Conservation (phyloP, 352 stramenopile genomes). For the Discostella stelligera region DNA sequence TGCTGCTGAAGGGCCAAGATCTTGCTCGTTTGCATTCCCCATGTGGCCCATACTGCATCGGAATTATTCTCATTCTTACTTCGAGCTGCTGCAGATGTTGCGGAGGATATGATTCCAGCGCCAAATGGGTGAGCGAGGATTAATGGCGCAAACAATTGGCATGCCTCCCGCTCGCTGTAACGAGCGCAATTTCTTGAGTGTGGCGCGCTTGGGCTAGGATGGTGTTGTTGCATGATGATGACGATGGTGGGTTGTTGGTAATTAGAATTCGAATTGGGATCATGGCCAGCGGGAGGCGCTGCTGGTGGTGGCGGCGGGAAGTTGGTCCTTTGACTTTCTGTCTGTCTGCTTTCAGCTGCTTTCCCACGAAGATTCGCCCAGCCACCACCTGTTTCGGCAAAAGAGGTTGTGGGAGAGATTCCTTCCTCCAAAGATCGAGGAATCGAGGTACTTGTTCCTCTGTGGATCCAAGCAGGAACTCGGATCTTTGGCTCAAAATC, state of each 20-base stretch:
- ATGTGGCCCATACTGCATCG: too few relatives aligned
- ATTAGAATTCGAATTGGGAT: neutral
- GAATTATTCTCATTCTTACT: too few relatives aligned
- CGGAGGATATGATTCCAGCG: neutral
- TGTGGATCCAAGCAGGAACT: too few relatives aligned
- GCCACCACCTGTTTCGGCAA: too few relatives aligned
- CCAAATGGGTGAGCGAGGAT: constrained; percentile 56
- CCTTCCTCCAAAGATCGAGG: too few relatives aligned
- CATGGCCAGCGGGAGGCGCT: neutral
- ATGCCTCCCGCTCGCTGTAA: constrained; percentile 65
- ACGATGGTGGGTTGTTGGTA: neutral
- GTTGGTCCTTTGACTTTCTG: too few relatives aligned
- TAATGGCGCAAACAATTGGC: constrained; percentile 54
- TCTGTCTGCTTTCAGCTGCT: too few relatives aligned
- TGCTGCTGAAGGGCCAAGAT: neutral
- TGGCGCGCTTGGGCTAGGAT: constrained; percentile 13
- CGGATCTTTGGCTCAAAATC: too few relatives aligned
- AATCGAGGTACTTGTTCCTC: too few relatives aligned
- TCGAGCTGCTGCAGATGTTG: too few relatives aligned
- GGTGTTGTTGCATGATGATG: neutral
- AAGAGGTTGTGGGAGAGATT: too few relatives aligned
- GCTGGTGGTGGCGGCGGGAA: neutral
- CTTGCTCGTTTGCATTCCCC: neutral
- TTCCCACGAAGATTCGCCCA: too few relatives aligned
- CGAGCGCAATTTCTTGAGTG: constrained; percentile 64